phyloP scores from a whole-genome alignment of 352 stramenopile species.

The Blastocystis hominis region DNA sequence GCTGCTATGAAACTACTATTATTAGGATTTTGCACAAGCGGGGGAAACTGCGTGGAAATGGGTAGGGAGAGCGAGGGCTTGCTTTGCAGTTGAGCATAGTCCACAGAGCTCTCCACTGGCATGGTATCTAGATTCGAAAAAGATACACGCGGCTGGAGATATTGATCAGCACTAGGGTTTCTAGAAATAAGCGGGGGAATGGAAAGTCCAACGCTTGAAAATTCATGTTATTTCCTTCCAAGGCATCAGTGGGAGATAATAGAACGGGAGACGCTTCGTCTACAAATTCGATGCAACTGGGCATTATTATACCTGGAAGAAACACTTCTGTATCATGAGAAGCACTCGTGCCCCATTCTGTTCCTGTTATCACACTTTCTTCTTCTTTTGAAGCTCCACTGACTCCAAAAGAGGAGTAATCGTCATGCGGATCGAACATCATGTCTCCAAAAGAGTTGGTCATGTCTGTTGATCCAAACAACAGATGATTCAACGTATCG shows the following conservation, averaged over 20 bases:
- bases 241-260: not conserved
- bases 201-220: too few species aligned
- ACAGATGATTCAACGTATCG: slow-evolving; percentile 27
- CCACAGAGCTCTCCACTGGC: too few species aligned
- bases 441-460: not conserved
- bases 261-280: not conserved
- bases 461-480: not conserved
- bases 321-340: not conserved
- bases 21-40: too few species aligned
- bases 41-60: too few species aligned
- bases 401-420: slow-evolving; percentile 9
- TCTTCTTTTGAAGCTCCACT: not conserved
- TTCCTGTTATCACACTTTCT: not conserved
- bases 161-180: too few species aligned
- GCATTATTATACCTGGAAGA: not conserved
- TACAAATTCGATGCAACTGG: not conserved
- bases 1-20: too few species aligned
- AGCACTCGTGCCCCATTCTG: not conserved
- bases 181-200: too few species aligned
- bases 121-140: too few species aligned
- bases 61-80: too few species aligned
- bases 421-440: not conserved
- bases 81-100: too few species aligned
- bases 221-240: not conserved
- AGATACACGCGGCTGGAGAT: too few species aligned